phyloP scores from a whole-genome alignment of 371 early-diverging fungal genomes.

The Mucor racemosus region DNA sequence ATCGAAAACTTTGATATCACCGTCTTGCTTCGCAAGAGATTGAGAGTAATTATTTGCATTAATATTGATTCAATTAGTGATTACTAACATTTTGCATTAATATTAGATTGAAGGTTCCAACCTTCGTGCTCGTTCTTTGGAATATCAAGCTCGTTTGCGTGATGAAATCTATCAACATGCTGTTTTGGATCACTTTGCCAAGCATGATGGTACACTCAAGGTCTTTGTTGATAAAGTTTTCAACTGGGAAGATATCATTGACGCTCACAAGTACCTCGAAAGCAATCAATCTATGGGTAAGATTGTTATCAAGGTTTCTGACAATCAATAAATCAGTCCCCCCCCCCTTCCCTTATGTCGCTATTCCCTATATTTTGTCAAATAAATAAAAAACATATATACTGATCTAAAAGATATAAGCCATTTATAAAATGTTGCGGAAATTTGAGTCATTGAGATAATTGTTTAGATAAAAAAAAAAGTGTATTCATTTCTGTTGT shows the following conservation, averaged over 20 bases:
- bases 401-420: too few relatives aligned
- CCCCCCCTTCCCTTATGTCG: background rate
- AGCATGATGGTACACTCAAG: conserved; percentile 49
- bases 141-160: conserved; percentile 64
- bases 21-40: conserved; percentile 66
- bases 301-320: conserved; percentile 45
- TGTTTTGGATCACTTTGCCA: conserved; percentile 44
- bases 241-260: conserved; percentile 67
- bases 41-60: conserved; percentile 45
- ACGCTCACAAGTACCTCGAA: conserved; percentile 73
- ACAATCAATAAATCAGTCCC: background rate
- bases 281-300: conserved; percentile 66
- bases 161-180: conserved; percentile 55
- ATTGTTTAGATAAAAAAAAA: too few relatives aligned
- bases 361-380: conserved; percentile 34
- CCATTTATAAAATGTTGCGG: too few relatives aligned
- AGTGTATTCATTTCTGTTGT: too few relatives aligned
- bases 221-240: conserved; percentile 65
- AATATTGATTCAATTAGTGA: too few relatives aligned
- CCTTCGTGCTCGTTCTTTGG: conserved; percentile 66
- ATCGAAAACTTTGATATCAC: conserved; percentile 57
- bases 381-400: background rate
- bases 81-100: background rate
- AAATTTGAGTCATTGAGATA: too few relatives aligned
- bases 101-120: conserved; percentile 71